Conservation (phyloP, 2,329 filamentous ascomycete species). For the Niveomyces coronatus region DNA sequence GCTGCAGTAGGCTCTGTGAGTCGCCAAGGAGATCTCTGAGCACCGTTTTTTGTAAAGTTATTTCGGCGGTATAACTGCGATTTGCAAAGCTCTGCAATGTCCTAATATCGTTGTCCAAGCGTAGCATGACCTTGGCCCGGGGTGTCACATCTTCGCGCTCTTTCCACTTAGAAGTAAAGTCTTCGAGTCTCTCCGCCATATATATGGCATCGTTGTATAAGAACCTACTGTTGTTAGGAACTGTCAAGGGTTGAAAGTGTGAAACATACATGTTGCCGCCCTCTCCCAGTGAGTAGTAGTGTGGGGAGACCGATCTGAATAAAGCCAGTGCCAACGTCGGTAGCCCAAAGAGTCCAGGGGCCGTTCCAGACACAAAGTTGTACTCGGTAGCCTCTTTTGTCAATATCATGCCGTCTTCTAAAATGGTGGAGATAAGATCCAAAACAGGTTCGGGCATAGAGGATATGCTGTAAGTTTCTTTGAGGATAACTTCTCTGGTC, state of each 20-base stretch:
- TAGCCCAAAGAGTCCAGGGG: constrained; percentile 58
- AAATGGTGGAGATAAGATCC: constrained; percentile 48
- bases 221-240: constrained; percentile 32
- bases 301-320: constrained; percentile 66
- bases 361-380: constrained; percentile 55
- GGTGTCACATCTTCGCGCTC: constrained; percentile 39
- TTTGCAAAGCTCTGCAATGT: constrained; percentile 50
- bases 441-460: constrained; percentile 74
- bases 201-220: constrained; percentile 60
- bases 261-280: constrained; percentile 52
- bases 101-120: constrained; percentile 49
- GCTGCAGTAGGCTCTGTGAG: constrained; percentile 48
- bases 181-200: constrained; percentile 45
- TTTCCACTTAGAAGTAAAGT: constrained; percentile 42
- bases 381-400: constrained; percentile 40
- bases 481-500: constrained; percentile 62
- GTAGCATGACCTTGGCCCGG: constrained; percentile 43
- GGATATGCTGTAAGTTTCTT: constrained; percentile 81
- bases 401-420: constrained; percentile 52
- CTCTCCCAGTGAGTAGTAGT: constrained; percentile 56
- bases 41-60: constrained; percentile 49
- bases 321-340: constrained; percentile 67
- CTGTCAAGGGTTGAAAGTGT: neutral
- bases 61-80: constrained; percentile 50
- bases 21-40: constrained; percentile 52